These are phyloP conservation scores for Jamesozyma gamospora DNA, from an alignment of 805 yeast species.

Conservation along the genomic window DNA sequence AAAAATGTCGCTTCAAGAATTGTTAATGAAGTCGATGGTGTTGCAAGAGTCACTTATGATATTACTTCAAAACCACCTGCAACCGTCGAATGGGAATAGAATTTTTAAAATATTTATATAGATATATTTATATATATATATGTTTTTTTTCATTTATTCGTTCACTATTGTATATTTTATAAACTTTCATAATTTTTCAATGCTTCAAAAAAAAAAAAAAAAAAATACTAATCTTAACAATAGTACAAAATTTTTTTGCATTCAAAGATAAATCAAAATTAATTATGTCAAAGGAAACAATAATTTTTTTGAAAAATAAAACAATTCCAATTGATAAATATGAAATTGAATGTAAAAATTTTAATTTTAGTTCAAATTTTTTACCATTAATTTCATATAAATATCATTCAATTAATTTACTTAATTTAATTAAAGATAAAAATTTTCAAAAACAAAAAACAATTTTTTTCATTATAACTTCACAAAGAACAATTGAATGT, in stretches of 20 bases:
- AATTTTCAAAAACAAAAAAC: too few species aligned
- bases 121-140: too few species aligned
- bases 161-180: too few species aligned
- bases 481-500: slow-evolving; percentile 87
- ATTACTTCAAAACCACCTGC: slow-evolving; percentile 99
- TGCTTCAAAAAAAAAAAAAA: too few species aligned
- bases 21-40: slow-evolving; percentile 97
- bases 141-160: too few species aligned
- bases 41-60: slow-evolving; percentile 97
- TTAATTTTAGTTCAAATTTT: slow-evolving; percentile 39
- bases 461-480: slow-evolving; percentile 54
- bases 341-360: slow-evolving; percentile 33
- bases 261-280: too few species aligned
- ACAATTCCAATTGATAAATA: slow-evolving; percentile 66
- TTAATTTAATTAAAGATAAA: too few species aligned
- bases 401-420: slow-evolving; percentile 30
- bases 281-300: slow-evolving; percentile 5
- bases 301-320: slow-evolving; percentile 59
- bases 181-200: too few species aligned
- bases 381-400: slow-evolving; percentile 67
- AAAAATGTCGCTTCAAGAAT: slow-evolving; percentile 91
- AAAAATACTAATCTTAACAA: too few species aligned
- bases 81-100: slow-evolving; percentile 97
- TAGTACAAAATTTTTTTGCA: too few species aligned
- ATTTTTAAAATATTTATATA: too few species aligned